A percentile compares a stretch with the other conserved stretches of the same genome.
These are phyloP conservation scores for Penicillium cosmopolitanum DNA, from an alignment of 495 filamentous ascomycete species.

Conservation along the genomic window DNA sequence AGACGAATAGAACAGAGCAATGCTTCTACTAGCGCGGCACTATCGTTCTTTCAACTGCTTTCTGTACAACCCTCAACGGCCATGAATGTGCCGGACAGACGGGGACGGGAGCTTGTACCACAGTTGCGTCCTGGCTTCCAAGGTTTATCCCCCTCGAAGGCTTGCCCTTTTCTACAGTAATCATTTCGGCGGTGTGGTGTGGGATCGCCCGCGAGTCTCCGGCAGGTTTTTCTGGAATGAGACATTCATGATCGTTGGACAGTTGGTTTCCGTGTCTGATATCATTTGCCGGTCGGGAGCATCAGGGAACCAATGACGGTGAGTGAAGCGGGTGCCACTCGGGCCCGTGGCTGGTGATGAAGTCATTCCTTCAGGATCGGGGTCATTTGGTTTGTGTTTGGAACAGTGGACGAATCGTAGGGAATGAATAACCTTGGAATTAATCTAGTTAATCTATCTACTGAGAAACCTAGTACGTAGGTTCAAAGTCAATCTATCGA, in stretches of 20 bases:
- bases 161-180: too few species aligned
- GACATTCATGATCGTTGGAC: constrained; percentile 1
- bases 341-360: neutral
- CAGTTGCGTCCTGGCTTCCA: too few species aligned
- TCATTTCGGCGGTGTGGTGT: neutral
- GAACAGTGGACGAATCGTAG: too few species aligned
- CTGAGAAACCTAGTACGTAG: too few species aligned
- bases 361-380: neutral
- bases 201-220: neutral
- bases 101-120: too few species aligned
- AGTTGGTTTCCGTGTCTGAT: neutral
- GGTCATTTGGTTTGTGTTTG: too few species aligned
- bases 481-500: too few species aligned
- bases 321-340: neutral
- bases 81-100: neutral
- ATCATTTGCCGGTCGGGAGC: neutral
- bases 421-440: too few species aligned
- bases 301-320: neutral
- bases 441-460: too few species aligned
- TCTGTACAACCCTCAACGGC: neutral
- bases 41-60: neutral
- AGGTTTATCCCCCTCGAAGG: too few species aligned
- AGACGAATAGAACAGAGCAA: neutral
- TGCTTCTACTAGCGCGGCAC: neutral
- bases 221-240: constrained; percentile 5